Percentiles rank a stretch among this genome's conserved stretches.
phyloP scores from a whole-genome alignment of 805 yeast species.

The Myxozyma monticola region DNA sequence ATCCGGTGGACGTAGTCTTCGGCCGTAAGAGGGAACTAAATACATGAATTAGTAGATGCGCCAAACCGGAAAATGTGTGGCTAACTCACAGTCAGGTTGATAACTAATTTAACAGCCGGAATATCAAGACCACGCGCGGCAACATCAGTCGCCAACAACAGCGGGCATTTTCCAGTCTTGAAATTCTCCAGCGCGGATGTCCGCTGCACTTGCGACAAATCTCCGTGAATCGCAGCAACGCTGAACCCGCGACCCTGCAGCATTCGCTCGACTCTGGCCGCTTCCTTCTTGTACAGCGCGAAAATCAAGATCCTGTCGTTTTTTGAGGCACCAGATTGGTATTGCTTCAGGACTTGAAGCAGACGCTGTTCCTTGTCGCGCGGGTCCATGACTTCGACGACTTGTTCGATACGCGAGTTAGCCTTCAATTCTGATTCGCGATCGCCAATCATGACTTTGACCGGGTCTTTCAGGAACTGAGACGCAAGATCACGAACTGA shows the following conservation, averaged over 20 bases:
- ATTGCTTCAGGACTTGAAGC: conserved; percentile 67
- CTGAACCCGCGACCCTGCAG: conserved; percentile 70
- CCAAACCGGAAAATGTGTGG: background rate
- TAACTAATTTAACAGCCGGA: conserved; percentile 94
- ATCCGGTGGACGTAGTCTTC: conserved; percentile 97
- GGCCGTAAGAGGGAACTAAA: conserved; percentile 94
- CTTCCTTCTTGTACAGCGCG: conserved; percentile 96
- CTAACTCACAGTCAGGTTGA: conserved; percentile 88
- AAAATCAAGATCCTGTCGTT: conserved; percentile 86
- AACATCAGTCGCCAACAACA: conserved; percentile 92
- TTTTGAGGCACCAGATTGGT: conserved; percentile 63
- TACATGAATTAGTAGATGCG: background rate
- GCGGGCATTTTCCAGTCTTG: conserved; percentile 71
- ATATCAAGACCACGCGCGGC: conserved; percentile 97
- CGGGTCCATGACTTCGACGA: conserved; percentile 89
- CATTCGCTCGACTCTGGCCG: conserved; percentile 80
- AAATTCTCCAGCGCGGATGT: conserved; percentile 81
- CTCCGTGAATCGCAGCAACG: conserved; percentile 96
- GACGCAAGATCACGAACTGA: conserved; percentile 92
- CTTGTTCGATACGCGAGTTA: conserved; percentile 88
- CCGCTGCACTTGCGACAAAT: conserved; percentile 87
- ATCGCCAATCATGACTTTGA: conserved; percentile 89
- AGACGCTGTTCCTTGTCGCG: conserved; percentile 75
- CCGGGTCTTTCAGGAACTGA: conserved; percentile 77
- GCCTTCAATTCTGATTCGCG: conserved; percentile 86